Evolutionary conservation across 805 yeast species (phyloP).

Genomic region (Barnettozyma populi): DNA sequence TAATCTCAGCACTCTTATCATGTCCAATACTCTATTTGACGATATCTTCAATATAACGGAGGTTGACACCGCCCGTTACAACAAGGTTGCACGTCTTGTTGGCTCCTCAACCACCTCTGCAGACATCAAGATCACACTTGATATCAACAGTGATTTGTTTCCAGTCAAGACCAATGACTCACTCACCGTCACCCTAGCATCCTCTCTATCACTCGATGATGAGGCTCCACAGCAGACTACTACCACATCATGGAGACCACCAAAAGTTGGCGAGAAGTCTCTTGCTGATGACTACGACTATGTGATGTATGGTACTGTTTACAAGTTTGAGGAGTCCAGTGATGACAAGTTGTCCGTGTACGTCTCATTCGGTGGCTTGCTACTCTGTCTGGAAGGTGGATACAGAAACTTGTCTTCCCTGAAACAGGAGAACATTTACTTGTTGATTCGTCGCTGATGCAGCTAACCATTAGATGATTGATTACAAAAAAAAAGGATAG

Average conservation of each 20-base stretch:
- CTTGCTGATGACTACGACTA: constrained; percentile 96
- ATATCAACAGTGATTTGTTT: constrained; percentile 86
- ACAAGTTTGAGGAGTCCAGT: constrained; percentile 86
- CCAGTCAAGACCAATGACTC: constrained; percentile 76
- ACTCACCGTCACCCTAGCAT: constrained; percentile 80
- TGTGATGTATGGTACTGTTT: constrained; percentile 97
- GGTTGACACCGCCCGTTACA: constrained; percentile 84
- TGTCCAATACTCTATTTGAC: constrained; percentile 81
- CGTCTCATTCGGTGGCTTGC: constrained; percentile 91
- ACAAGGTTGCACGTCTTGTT: constrained; percentile 83
- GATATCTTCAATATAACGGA: constrained; percentile 85
- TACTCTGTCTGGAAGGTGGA: constrained; percentile 91
- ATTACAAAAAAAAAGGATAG: background rate
- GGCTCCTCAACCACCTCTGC: constrained; percentile 80
- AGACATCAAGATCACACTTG: constrained; percentile 79
- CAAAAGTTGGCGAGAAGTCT: constrained; percentile 75
- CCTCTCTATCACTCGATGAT: constrained; percentile 55
- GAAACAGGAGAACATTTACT: constrained; percentile 91
- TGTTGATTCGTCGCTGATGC: constrained; percentile 65
- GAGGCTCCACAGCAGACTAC: constrained; percentile 41
- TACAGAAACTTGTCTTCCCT: constrained; percentile 82
- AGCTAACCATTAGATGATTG: background rate
- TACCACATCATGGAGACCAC: constrained; percentile 44
- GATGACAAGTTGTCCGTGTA: constrained; percentile 69
- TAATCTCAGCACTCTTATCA: constrained; percentile 17